Base-by-base conservation (phyloP, 192 early-diverging fungal species). In the Coemansia sp. region DNA sequence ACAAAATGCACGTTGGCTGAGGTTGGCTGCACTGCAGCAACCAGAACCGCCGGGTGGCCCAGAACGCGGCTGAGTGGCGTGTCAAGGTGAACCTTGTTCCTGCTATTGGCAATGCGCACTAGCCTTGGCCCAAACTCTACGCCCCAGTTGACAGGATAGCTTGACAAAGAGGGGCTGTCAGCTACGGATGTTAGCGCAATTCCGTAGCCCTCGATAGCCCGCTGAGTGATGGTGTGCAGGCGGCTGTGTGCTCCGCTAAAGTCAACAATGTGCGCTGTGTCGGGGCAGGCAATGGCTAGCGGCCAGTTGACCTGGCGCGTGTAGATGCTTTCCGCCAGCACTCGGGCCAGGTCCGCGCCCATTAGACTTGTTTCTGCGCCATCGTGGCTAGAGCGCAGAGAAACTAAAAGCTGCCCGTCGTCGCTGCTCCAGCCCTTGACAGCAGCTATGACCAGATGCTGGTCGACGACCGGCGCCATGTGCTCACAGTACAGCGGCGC, bases 231-330 rank as follows among this genome's bases (percentile, higher is more conserved):
- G 29, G 81, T 80, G 55, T 91, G 91, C 71, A 95, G 84, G 34
- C 92, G 93, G 6, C 90, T 90, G 24, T 85, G 67, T 18, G 91
- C 90, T 50, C 91, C 91, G 9, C 95, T 93, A 77, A 95, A 95
- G 78, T 98, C 95, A 38, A 95, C 83, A n/a, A 93, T 84, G 80
- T 94, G 94, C 15, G 93, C 63, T 11, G 56, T 26, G 8, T 46
- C 60, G 0, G 65, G 21, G 26, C 44, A 46, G n/a, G 34, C 19
- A 12, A 68, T 35, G 7, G 66, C 69, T 10, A 62, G 61, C 5
- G 75, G 69, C 75, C 75, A 78, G 54, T 72, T 54, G 2, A 68
- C 62, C 2, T 41, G 65, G n/a, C 60, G 18, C 15, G 56, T 53
- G 56, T 61, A 67, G 65, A 72, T 58, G 39, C 61, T 61, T 44